Conservation (phyloP, 2,329 filamentous ascomycete species). For the Diaporthe sp. region DNA sequence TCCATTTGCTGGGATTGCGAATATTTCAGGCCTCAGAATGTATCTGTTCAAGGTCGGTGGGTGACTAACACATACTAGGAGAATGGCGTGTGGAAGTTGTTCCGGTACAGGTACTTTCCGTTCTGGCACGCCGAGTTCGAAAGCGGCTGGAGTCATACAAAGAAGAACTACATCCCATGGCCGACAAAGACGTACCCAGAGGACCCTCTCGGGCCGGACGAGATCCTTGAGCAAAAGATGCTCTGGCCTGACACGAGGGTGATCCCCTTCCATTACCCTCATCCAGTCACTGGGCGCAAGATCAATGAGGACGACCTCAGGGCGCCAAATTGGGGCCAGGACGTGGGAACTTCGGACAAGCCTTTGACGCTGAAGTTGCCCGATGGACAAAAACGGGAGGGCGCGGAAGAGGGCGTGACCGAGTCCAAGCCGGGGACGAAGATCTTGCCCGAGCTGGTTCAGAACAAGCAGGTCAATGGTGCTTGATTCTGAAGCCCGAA, state of each 20-base stretch:
- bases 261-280: conserved; percentile 65
- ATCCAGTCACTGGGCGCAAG: conserved; percentile 61
- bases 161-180: conserved; percentile 66
- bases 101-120: conserved; percentile 66
- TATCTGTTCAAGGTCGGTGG: accelerated
- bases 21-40: background rate
- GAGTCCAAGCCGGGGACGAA: conserved; percentile 48
- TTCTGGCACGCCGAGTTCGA: conserved; percentile 69
- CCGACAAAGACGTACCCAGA: conserved; percentile 61
- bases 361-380: conserved; percentile 56
- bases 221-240: conserved; percentile 65
- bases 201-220: conserved; percentile 63
- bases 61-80: conserved; percentile 46
- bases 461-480: conserved; percentile 43
- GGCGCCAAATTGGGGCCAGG: conserved; percentile 59
- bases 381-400: conserved; percentile 50
- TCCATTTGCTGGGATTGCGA: background rate
- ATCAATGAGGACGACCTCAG: conserved; percentile 61
- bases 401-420: conserved; percentile 44
- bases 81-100: conserved; percentile 66
- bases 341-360: conserved; percentile 54
- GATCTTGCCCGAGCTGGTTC: conserved; percentile 52
- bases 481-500: conserved; percentile 31
- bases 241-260: conserved; percentile 69
- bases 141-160: conserved; percentile 66